These are phyloP conservation scores for Wickerhamiella alocasiicola DNA, from an alignment of 805 yeast species.

Conservation along the genomic window DNA sequence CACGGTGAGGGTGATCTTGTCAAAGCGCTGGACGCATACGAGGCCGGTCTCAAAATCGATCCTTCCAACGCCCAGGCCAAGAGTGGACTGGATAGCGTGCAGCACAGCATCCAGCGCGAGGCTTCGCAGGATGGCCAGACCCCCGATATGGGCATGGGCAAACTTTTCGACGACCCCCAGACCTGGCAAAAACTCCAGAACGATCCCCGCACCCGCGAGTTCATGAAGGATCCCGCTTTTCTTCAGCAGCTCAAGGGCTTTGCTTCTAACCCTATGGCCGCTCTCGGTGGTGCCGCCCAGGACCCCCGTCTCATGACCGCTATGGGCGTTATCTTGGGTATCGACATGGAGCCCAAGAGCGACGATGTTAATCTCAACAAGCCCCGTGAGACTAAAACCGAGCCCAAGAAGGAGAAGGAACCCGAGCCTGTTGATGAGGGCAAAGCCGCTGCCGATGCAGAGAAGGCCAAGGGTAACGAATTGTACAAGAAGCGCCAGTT, in stretches of 20 bases:
- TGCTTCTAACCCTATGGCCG: constrained; percentile 61
- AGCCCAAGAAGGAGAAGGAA: constrained; percentile 25
- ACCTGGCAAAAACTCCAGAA: constrained; percentile 58
- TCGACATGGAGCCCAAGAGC: constrained; percentile 33
- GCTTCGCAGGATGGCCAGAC: constrained; percentile 32
- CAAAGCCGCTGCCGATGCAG: constrained; percentile 32
- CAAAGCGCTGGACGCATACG: constrained; percentile 57
- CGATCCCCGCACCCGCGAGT: constrained; percentile 78
- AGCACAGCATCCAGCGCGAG: constrained; percentile 43
- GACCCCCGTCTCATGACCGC: constrained; percentile 85
- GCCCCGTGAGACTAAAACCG: constrained; percentile 22
- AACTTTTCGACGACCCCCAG: constrained; percentile 69
- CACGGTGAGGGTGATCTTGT: constrained; percentile 75
- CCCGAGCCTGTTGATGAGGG: constrained; percentile 26
- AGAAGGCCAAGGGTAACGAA: constrained; percentile 75
- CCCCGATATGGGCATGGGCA: constrained; percentile 66
- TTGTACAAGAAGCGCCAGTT: constrained; percentile 78
- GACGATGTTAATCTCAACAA: constrained; percentile 22
- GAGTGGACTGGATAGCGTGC: constrained; percentile 63
- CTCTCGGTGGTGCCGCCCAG: constrained; percentile 46
- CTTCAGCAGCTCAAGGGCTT: constrained; percentile 47
- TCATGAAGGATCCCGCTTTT: constrained; percentile 77
- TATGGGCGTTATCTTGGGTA: constrained; percentile 74
- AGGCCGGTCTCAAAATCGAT: constrained; percentile 72
- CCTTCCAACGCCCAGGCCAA: constrained; percentile 74